These are phyloP conservation scores for Diplodia intermedia DNA, from an alignment of 2,329 filamentous ascomycete species.

Conservation along the genomic window DNA sequence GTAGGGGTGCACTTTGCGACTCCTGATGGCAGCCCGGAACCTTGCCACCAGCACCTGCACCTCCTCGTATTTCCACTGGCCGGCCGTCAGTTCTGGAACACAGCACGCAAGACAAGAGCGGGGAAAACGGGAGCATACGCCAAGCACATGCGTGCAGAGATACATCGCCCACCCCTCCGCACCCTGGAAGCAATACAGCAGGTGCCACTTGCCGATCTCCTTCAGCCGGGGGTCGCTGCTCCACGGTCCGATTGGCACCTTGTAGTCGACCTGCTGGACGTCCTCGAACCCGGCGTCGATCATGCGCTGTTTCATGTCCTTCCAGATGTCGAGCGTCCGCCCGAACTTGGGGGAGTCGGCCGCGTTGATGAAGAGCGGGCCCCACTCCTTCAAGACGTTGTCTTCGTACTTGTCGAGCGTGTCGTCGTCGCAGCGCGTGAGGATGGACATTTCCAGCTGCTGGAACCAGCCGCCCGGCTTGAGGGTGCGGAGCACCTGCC, in stretches of 20 bases:
- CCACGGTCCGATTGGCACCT: slow-evolving; percentile 45
- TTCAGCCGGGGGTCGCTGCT: slow-evolving; percentile 54
- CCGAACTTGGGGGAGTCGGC: slow-evolving; percentile 42
- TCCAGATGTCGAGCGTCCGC: slow-evolving; percentile 47
- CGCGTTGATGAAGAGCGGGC: slow-evolving; percentile 39
- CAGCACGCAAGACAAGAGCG: not conserved
- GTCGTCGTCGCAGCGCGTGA: slow-evolving; percentile 39
- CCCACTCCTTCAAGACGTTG: slow-evolving; percentile 40
- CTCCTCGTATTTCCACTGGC: slow-evolving; percentile 30
- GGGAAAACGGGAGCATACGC: not conserved
- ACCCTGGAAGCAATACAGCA: slow-evolving; percentile 41
- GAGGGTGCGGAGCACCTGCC: slow-evolving; percentile 35
- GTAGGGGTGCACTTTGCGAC: slow-evolving; percentile 22
- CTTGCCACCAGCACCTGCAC: slow-evolving; percentile 28
- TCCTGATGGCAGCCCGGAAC: slow-evolving; percentile 24
- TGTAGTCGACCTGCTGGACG: slow-evolving; percentile 54
- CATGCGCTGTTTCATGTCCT: slow-evolving; percentile 51
- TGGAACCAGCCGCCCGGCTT: slow-evolving; percentile 41
- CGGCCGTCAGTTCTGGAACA: not conserved
- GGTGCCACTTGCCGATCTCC: slow-evolving; percentile 53
- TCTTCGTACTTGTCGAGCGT: slow-evolving; percentile 35
- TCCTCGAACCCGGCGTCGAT: slow-evolving; percentile 62
- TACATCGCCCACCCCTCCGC: slow-evolving; percentile 30
- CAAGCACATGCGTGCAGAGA: slow-evolving; percentile 26
- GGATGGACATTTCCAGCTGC: slow-evolving; percentile 40